Percentiles rank a stretch among this genome's conserved stretches.
Conservation (phyloP, 2,329 filamentous ascomycete species). For the Xenoacremonium recifei region DNA sequence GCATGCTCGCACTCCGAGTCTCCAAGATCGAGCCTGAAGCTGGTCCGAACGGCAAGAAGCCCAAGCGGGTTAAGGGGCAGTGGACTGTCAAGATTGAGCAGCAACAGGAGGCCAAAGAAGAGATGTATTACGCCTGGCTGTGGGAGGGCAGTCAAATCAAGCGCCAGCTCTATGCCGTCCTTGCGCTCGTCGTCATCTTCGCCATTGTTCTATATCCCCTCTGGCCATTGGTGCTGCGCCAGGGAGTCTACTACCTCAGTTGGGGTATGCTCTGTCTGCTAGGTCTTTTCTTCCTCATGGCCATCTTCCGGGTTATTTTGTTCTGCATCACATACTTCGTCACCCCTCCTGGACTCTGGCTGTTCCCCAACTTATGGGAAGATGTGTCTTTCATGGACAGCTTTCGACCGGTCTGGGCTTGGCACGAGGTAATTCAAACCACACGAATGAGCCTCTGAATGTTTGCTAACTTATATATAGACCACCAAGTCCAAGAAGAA, state of each 20-base stretch:
- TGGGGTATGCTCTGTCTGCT: constrained; percentile 90
- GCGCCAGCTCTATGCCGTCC: constrained; percentile 85
- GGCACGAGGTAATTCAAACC: constrained; percentile 77
- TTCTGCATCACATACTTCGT: constrained; percentile 91
- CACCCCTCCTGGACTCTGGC: constrained; percentile 86
- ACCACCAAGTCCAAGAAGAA: constrained; percentile 49
- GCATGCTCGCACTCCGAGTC: constrained; percentile 89
- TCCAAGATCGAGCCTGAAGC: constrained; percentile 70
- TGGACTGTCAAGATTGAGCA: constrained; percentile 97
- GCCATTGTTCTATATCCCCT: constrained; percentile 91
- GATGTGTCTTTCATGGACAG: constrained; percentile 98
- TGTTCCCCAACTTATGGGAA: constrained; percentile 97
- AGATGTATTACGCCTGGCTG: constrained; percentile 95
- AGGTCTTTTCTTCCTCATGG: constrained; percentile 95
- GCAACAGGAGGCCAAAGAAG: constrained; percentile 84
- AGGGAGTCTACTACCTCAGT: constrained; percentile 95
- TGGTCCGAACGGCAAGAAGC: constrained; percentile 62
- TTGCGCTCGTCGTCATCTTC: constrained; percentile 81
- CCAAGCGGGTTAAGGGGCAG: constrained; percentile 89
- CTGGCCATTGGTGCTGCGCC: constrained; percentile 87
- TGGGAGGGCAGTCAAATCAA: constrained; percentile 94
- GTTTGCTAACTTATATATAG: constrained; percentile 21
- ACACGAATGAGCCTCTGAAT: not conserved
- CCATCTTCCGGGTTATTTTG: constrained; percentile 91
- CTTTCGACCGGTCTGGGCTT: constrained; percentile 94